Evolutionary conservation across 2,329 filamentous ascomycete genomes (phyloP), one percentile per base, ranked within the genome.

Genomic region (Westerdykella aurantiaca): DNA sequence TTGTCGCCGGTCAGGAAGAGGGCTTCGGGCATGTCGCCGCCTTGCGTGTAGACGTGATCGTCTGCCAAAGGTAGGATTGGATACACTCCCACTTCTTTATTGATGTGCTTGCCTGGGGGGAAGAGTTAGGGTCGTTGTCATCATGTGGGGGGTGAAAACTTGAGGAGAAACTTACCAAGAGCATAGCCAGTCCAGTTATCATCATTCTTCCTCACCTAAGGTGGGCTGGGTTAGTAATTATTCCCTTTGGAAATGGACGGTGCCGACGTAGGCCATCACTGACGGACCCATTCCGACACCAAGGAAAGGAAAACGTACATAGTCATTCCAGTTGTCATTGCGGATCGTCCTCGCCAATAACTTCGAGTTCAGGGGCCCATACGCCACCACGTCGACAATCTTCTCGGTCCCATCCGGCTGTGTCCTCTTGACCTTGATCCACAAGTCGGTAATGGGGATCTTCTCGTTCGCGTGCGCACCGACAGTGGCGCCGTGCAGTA

Each of bases 1-100:
- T 40, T 23, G 29, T 6, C 38, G n/a, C 7, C 29, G 12, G 25
- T 40, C 21, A 29, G 38, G 38, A 40, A 40, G 17, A 40, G 38
- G 17, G 38, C 38, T 6, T 40, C 6, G 23, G 38, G 38, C 7
- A 34, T 2, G 33, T 17, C 9, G 3, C 13, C 10, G 17, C 17
- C 33, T 3, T 12, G 7, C 5, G 3, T 18, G 33, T 35, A 35
- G n/a, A 35, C 33, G 33, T 35, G 33, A 13, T 13, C 33, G 11
- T 35, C 33, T 12, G 33, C 33, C 3, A 35, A 12, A 9, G 33
- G 33, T 7, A 16, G 17, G 17, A 35, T 35, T 12, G 33, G 33
- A 9, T 35, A 35, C 10, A 35, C 33, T 9, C 33, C 33, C 3
- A 35, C 33, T 16, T 35, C 13, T 14, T 18, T 35, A 9, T 35